Percentiles rank a stretch among this genome's conserved stretches.
phyloP scores from a whole-genome alignment of 2,329 filamentous ascomycete genomes.

The Mycosphaerelloides madeirae region DNA sequence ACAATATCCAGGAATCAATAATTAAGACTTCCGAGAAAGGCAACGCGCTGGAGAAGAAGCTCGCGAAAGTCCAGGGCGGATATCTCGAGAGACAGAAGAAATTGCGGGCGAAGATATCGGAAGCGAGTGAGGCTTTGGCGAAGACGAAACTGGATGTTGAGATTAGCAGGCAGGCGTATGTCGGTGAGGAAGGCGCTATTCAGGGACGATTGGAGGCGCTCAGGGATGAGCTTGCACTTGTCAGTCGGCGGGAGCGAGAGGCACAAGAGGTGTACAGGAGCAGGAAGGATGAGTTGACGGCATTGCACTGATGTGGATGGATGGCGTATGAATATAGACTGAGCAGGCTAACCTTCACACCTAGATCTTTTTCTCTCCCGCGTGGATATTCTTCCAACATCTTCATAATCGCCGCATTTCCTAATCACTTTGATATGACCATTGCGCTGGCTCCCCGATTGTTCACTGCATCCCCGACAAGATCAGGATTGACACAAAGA shows the following conservation, averaged over 20 bases:
- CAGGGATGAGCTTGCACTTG: conserved; percentile 75
- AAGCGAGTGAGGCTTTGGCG: conserved; percentile 65
- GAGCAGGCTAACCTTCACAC: background rate
- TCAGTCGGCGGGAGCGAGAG: conserved; percentile 78
- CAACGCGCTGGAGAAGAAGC: conserved; percentile 88
- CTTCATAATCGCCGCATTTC: too few species aligned
- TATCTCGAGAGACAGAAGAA: conserved; percentile 83
- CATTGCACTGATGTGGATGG: conserved; percentile 3
- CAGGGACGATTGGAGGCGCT: conserved; percentile 66
- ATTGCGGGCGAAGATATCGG: conserved; percentile 71
- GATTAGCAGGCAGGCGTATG: conserved; percentile 68
- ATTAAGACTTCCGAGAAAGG: conserved; percentile 70
- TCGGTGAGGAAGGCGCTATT: conserved; percentile 75
- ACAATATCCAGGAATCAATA: conserved; percentile 69
- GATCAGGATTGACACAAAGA: too few species aligned
- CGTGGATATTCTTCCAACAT: too few species aligned
- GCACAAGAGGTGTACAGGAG: conserved; percentile 80
- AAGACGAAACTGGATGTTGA: conserved; percentile 68
- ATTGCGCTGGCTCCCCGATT: too few species aligned
- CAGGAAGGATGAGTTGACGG: conserved; percentile 67
- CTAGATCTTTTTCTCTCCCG: too few species aligned
- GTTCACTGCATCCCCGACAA: too few species aligned
- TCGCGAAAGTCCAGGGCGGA: conserved; percentile 79
- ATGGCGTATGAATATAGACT: background rate
- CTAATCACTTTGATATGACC: too few species aligned